Evolutionary conservation across 306 rosid species (phyloP).

Genomic region (Cucurbita maxima): DNA sequence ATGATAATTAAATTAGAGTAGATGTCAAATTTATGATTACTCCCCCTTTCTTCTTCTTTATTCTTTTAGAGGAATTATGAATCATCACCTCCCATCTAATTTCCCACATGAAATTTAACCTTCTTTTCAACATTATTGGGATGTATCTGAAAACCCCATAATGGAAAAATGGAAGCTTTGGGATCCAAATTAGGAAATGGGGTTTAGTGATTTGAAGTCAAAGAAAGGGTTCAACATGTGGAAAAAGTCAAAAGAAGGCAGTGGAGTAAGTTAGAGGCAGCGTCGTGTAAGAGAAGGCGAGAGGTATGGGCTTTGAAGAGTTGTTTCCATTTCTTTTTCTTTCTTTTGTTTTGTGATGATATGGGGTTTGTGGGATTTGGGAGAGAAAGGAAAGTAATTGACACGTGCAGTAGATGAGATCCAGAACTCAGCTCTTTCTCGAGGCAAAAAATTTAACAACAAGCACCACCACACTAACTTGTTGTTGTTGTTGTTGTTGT

Average conservation of each 20-base stretch:
- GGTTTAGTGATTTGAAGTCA: not conserved
- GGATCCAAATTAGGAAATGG: not conserved
- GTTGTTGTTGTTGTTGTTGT: no score
- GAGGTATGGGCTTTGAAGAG: not conserved
- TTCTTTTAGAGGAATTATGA: not conserved
- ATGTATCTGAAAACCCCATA: not conserved
- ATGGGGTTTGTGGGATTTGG: not conserved
- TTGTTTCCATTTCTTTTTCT: not conserved
- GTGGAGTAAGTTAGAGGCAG: not conserved
- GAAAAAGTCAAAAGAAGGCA: not conserved
- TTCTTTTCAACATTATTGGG: no score
- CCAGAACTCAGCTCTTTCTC: not conserved
- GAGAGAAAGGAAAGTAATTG: not conserved
- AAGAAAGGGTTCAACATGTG: not conserved
- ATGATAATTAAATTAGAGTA: not conserved
- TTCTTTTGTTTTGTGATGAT: not conserved
- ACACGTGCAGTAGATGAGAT: slow-evolving; percentile 2
- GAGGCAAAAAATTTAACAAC: not conserved
- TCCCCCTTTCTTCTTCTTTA: not conserved
- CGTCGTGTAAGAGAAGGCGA: not conserved
- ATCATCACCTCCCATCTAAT: not conserved
- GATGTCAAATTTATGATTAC: slow-evolving; percentile 1
- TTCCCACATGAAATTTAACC: not conserved
- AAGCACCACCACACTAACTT: not conserved
- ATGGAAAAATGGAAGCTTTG: not conserved